Evolutionary conservation across 2,329 filamentous ascomycete species (phyloP).

Genomic region (Colletotrichum sp.): DNA sequence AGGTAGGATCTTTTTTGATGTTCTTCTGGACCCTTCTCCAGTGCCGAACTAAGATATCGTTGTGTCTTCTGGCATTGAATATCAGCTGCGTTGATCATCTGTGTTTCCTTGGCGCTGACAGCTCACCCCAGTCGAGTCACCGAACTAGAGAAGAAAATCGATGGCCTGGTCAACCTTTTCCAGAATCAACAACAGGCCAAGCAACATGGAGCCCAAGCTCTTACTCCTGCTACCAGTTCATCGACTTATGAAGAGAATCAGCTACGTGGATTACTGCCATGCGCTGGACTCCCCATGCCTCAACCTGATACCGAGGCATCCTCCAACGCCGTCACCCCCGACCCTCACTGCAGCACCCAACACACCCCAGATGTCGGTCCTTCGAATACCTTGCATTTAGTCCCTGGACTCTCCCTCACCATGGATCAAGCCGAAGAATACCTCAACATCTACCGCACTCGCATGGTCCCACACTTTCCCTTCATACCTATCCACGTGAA

Average conservation of each 20-base stretch:
- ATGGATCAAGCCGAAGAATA: slow-evolving; percentile 34
- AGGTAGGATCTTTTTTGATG: slow-evolving; percentile 27
- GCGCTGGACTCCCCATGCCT: background rate
- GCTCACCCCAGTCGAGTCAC: slow-evolving; percentile 35
- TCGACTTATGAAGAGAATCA: background rate
- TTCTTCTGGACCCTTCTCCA: background rate
- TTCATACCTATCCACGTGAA: slow-evolving; percentile 37
- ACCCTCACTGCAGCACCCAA: background rate
- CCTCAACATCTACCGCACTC: slow-evolving; percentile 35
- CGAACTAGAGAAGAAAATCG: slow-evolving; percentile 42
- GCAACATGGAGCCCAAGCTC: background rate
- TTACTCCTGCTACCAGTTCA: background rate
- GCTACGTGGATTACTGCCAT: background rate
- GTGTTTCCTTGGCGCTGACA: background rate
- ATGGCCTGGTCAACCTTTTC: slow-evolving; percentile 42
- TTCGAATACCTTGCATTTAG: slow-evolving; percentile 20
- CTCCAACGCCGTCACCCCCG: background rate
- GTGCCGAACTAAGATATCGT: background rate
- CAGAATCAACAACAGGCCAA: slow-evolving; percentile 30
- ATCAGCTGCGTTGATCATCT: background rate
- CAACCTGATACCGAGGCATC: background rate
- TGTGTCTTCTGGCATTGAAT: background rate
- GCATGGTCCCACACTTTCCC: slow-evolving; percentile 39
- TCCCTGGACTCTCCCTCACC: slow-evolving; percentile 39
- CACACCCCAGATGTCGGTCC: background rate